Conservation (phyloP, 257 asterid genomes). For the Primulina tabacum region DNA sequence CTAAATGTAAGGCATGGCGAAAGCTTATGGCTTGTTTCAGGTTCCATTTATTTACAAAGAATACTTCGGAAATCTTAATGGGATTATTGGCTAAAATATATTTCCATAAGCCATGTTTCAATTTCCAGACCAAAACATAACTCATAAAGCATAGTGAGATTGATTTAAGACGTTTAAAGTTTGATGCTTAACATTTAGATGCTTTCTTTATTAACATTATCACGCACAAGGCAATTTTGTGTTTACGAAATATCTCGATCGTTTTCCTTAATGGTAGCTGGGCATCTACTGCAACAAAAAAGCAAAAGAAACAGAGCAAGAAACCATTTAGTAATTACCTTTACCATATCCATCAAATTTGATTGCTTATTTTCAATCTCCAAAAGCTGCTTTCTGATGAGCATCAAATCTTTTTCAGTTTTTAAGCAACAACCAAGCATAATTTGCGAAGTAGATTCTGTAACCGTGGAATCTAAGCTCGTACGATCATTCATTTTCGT, state of each 20-base stretch:
- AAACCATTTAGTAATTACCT: conserved; percentile 45
- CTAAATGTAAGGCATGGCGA: conserved; percentile 9
- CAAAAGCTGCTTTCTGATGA: conserved; percentile 68
- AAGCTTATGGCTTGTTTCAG: conserved; percentile 17
- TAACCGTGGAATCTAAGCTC: conserved; percentile 82
- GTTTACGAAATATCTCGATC: background rate
- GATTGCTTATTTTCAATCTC: conserved; percentile 88
- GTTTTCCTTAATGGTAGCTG: background rate
- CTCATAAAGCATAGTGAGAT: background rate
- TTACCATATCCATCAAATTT: conserved; percentile 65
- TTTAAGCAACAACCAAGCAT: conserved; percentile 56
- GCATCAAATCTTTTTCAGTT: conserved; percentile 60
- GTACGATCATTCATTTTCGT: conserved; percentile 56
- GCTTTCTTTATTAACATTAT: conserved; percentile 1
- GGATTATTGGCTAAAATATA: background rate
- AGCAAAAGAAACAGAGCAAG: conserved; percentile 18
- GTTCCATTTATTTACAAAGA: conserved; percentile 5
- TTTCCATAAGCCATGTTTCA: conserved; percentile 10
- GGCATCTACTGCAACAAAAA: conserved; percentile 3
- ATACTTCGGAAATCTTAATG: background rate
- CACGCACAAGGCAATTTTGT: conserved; percentile 5
- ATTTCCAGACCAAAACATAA: conserved; percentile 5
- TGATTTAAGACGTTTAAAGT: background rate
- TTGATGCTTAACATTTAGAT: background rate
- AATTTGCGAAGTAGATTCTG: conserved; percentile 57